Conservation (phyloP, 768 basidiomycete genomes). For the Russula earlei region DNA sequence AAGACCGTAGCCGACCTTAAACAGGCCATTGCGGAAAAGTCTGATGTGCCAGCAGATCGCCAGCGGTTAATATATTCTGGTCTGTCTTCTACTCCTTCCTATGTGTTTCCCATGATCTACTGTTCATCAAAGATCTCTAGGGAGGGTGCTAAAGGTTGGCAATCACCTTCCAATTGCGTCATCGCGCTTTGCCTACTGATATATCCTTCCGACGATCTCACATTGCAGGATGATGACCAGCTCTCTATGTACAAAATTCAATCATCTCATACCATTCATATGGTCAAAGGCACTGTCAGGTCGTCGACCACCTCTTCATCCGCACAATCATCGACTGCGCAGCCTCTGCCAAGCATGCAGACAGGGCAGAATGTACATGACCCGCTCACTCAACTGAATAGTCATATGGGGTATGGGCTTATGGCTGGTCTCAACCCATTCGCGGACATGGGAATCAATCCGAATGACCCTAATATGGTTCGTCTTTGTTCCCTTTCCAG, state of each 20-base stretch:
- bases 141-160: constrained; percentile 63
- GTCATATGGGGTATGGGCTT: constrained; percentile 64
- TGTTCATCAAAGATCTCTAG: constrained; percentile 26
- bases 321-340: constrained; percentile 36
- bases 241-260: constrained; percentile 87
- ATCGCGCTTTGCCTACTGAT: constrained; percentile 2
- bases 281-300: constrained; percentile 80
- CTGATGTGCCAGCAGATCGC: constrained; percentile 76
- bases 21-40: constrained; percentile 75
- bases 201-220: not conserved
- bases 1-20: constrained; percentile 91
- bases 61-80: constrained; percentile 93
- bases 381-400: constrained; percentile 76
- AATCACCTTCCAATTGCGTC: not conserved
- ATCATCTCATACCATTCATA: constrained; percentile 79
- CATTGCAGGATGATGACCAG: constrained; percentile 72
- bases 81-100: constrained; percentile 25
- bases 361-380: constrained; percentile 84
- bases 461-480: constrained; percentile 92
- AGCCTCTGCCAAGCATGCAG: constrained; percentile 75
- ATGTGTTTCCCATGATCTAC: not conserved
- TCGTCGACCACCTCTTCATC: constrained; percentile 24
- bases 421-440: constrained; percentile 91
- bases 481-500: constrained; percentile 21
- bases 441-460: constrained; percentile 80